These are phyloP conservation scores for Neohortaea acidophila DNA, from an alignment of 495 filamentous ascomycete species.

Conservation along the genomic window DNA sequence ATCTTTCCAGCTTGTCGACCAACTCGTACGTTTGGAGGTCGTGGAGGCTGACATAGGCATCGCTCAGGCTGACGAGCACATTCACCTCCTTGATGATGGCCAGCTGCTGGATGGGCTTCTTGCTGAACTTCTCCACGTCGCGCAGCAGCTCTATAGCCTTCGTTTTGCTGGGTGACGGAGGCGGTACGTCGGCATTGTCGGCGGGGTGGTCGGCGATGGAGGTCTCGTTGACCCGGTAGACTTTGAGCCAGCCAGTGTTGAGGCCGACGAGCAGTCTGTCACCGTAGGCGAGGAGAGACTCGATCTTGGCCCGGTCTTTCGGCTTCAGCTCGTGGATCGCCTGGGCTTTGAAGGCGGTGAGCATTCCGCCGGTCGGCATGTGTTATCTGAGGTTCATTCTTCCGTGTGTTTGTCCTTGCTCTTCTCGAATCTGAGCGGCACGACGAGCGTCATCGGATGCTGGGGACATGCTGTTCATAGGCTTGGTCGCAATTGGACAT, in stretches of 20 bases:
- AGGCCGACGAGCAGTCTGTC: slow-evolving; percentile 83
- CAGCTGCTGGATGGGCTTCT: slow-evolving; percentile 75
- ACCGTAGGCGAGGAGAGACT: slow-evolving; percentile 81
- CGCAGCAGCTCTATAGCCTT: slow-evolving; percentile 72
- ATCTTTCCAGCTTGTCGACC: slow-evolving; percentile 62
- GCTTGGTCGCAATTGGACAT: too few relatives aligned
- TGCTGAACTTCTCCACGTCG: slow-evolving; percentile 86
- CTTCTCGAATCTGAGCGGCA: too few relatives aligned
- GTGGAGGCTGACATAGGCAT: slow-evolving; percentile 72
- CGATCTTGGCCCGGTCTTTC: slow-evolving; percentile 89
- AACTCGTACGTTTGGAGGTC: slow-evolving; percentile 72
- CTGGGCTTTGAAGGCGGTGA: slow-evolving; percentile 93
- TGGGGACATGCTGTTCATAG: too few relatives aligned
- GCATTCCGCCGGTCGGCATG: slow-evolving; percentile 40
- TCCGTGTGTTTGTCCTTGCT: too few relatives aligned
- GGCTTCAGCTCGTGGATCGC: slow-evolving; percentile 91
- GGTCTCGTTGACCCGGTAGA: slow-evolving; percentile 76
- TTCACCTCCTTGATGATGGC: slow-evolving; percentile 90
- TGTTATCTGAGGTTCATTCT: too few relatives aligned
- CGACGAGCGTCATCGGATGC: too few relatives aligned
- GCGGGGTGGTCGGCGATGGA: slow-evolving; percentile 13
- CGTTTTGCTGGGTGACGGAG: slow-evolving; percentile 25
- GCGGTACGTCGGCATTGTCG: slow-evolving; percentile 24
- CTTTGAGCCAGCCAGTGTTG: slow-evolving; percentile 72
- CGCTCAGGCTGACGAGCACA: slow-evolving; percentile 75